Percentiles rank a stretch among this genome's conserved stretches.
These are phyloP conservation scores for Pseudocercospora crystallina DNA, from an alignment of 2,329 filamentous ascomycete genomes.

Conservation along the genomic window DNA sequence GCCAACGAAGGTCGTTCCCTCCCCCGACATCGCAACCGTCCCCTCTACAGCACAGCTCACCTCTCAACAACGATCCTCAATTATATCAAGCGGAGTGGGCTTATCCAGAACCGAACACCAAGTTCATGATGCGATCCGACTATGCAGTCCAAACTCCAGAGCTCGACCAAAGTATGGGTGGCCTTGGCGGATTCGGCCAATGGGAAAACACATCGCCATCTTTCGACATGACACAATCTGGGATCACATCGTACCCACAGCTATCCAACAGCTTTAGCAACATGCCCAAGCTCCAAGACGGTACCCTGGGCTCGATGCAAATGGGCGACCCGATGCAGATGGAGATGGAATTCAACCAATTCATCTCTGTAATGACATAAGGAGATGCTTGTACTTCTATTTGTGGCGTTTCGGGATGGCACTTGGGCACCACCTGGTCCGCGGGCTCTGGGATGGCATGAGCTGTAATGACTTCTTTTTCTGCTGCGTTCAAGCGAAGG, in stretches of 20 bases:
- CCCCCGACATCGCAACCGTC: slow-evolving; percentile 22
- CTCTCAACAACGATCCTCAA: slow-evolving; percentile 29
- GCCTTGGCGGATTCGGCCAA: not conserved
- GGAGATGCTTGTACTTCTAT: no score
- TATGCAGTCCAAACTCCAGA: slow-evolving; percentile 22
- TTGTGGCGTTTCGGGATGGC: no score
- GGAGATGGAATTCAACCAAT: slow-evolving; percentile 34
- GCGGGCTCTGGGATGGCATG: no score
- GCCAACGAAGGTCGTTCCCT: slow-evolving; percentile 16
- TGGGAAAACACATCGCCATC: slow-evolving; percentile 13
- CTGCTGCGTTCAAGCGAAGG: slow-evolving; percentile 11
- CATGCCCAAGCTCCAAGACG: slow-evolving; percentile 15
- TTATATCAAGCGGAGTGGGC: slow-evolving; percentile 35
- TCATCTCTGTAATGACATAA: slow-evolving; percentile 28
- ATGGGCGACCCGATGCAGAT: slow-evolving; percentile 16
- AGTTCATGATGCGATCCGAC: slow-evolving; percentile 25
- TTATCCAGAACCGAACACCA: slow-evolving; percentile 12
- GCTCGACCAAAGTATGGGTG: slow-evolving; percentile 11
- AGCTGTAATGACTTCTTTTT: not conserved
- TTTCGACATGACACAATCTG: slow-evolving; percentile 16
- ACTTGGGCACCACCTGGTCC: no score
- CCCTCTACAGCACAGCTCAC: slow-evolving; percentile 26
- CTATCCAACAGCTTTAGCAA: slow-evolving; percentile 11
- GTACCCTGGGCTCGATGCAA: slow-evolving; percentile 2
- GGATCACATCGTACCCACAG: slow-evolving; percentile 15